phyloP scores from a whole-genome alignment of 768 basidiomycete species.

The Boletus reticuloceps region DNA sequence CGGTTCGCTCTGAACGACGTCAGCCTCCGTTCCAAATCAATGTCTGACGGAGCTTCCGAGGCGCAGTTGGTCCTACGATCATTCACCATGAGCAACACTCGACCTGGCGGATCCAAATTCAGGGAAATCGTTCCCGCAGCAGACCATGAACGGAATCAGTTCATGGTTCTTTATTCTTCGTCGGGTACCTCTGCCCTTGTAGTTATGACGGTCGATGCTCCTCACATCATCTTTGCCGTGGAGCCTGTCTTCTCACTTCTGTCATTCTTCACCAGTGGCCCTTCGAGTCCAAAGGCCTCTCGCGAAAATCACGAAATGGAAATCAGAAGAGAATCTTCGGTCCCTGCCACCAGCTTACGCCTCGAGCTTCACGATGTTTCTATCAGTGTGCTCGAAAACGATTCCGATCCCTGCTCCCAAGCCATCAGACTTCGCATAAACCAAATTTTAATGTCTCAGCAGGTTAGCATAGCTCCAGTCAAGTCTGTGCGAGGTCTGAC shows the following conservation, averaged over 20 bases:
- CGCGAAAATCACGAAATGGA: constrained; percentile 14
- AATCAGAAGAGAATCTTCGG: constrained; percentile 11
- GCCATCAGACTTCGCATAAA: constrained; percentile 84
- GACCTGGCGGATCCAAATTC: constrained; percentile 78
- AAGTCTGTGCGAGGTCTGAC: constrained; percentile 8
- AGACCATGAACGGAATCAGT: constrained; percentile 82
- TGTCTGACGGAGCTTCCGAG: constrained; percentile 82
- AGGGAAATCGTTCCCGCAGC: constrained; percentile 95
- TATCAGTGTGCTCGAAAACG: constrained; percentile 84
- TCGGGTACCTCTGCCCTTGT: constrained; percentile 68
- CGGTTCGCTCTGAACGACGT: constrained; percentile 82
- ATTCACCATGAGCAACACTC: constrained; percentile 87
- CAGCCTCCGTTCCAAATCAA: constrained; percentile 73
- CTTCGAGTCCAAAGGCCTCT: constrained; percentile 25
- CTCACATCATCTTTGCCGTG: constrained; percentile 86
- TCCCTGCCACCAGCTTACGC: constrained; percentile 54
- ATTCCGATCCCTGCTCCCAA: constrained; percentile 72
- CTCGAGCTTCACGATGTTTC: constrained; percentile 90
- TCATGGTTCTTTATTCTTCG: constrained; percentile 88
- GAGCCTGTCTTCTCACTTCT: constrained; percentile 90
- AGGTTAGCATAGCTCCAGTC: constrained; percentile 49
- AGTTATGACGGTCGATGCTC: constrained; percentile 88
- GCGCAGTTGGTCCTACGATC: constrained; percentile 87
- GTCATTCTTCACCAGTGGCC: constrained; percentile 73
- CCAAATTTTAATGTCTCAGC: constrained; percentile 86